Base-by-base conservation (phyloP, 768 basidiomycete species). In the Strobilomyces confusus region DNA sequence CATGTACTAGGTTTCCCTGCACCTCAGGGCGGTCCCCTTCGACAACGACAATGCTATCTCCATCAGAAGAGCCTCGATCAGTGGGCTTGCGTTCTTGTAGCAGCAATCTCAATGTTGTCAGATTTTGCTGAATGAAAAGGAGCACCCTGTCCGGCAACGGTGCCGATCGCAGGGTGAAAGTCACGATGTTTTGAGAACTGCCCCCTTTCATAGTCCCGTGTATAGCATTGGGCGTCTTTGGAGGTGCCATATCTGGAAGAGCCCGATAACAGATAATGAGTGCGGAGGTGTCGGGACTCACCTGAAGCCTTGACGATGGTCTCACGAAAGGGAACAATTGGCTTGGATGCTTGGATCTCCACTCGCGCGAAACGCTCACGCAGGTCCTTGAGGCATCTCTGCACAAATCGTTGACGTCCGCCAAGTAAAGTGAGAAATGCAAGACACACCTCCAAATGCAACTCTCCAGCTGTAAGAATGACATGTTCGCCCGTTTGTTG, bases 401-500 rank as follows among this genome's bases (percentile, higher is more conserved):
- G 67, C 14, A 30, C 34, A 43, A 52, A 37, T 48, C 25, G 41
- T 51, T 22, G 41, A 37, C n/a, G 17, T n/a, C n/a, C 14, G 29
- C 23, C 6, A 44, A 8, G n/a, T 32, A 49, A 23, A 23, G n/a
- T 17, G 12, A 48, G 40, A 51, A 40, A 11, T 7, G 11, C 13
- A 20, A 26, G 41, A 56, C 76, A 34, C 50, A 92, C 94, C 83
- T 98, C 97, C 23, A 98, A 74, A 70, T 98, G 97, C 43, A 99
- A 73, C 65, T 98, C 95, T 30, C 97, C 97, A 1, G 97, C 97
- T 3, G 91, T 91, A 55, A 98, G 71, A 58, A 99, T 97, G 51
- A 99, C 97, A 68, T 97, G 89, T 68, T 99, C 97, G 30, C 97
- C 97, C 0, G 95, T 97, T 62, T 92, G 83, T 70, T 98, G 97